A percentile compares a stretch with the other conserved stretches of the same genome.
phyloP scores from a whole-genome alignment of 31 red algal genomes.

The Endocladia muricata region DNA sequence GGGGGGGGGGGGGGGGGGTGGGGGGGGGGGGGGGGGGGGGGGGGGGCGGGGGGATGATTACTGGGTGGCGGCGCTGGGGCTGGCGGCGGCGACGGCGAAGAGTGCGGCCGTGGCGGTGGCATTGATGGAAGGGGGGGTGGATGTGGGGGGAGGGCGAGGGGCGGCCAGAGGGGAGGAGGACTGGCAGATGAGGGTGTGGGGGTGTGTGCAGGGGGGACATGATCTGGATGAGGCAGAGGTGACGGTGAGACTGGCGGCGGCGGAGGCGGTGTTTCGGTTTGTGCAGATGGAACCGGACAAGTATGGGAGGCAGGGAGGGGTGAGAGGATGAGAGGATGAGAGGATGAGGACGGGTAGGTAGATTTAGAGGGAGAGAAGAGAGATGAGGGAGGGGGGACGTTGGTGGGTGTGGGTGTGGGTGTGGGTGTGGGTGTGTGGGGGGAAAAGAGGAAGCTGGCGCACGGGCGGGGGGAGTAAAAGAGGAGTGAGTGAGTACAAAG shows the following conservation, averaged over 20 bases:
- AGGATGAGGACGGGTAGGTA: too few relatives aligned
- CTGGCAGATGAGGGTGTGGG: slow-evolving; percentile 80
- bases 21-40: too few relatives aligned
- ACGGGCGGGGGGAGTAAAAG: too few relatives aligned
- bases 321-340: too few relatives aligned
- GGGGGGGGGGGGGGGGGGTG: too few relatives aligned
- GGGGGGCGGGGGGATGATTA: too few relatives aligned
- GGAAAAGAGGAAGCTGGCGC: too few relatives aligned
- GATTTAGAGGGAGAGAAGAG: background rate
- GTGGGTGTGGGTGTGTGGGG: too few relatives aligned
- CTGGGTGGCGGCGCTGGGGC: slow-evolving; percentile 68
- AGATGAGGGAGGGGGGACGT: background rate
- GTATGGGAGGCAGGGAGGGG: slow-evolving; percentile 6
- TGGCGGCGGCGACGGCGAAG: slow-evolving; percentile 54
- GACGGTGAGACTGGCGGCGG: slow-evolving; percentile 25
- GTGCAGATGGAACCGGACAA: slow-evolving; percentile 25
- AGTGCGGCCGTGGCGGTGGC: slow-evolving; percentile 71
- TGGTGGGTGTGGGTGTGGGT: too few relatives aligned
- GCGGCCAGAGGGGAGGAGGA: slow-evolving; percentile 80
- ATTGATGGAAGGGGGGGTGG: slow-evolving; percentile 52
- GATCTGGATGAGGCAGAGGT: slow-evolving; percentile 69
- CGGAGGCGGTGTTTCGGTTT: slow-evolving; percentile 58
- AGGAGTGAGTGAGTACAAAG: too few relatives aligned
- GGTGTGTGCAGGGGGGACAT: slow-evolving; percentile 82
- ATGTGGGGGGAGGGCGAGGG: slow-evolving; percentile 24